Conservation (phyloP, 2,329 filamentous ascomycete species). For the Trichoderma hamatum region DNA sequence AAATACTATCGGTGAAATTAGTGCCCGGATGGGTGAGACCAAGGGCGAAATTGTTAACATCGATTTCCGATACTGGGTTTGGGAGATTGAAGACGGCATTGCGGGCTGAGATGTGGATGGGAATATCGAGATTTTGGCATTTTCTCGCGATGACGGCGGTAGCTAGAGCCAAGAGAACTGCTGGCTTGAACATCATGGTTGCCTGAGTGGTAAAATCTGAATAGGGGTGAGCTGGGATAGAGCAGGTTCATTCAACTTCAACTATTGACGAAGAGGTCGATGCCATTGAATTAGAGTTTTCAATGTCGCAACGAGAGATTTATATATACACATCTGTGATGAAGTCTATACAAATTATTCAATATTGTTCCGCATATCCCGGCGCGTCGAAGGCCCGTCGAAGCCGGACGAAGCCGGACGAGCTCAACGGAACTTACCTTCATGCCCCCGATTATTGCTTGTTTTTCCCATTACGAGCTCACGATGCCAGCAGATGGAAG, state of each 20-base stretch:
- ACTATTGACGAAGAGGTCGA: not conserved
- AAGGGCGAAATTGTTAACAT: slow-evolving; percentile 59
- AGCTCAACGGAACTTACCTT: no score
- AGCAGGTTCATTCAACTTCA: not conserved
- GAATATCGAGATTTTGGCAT: slow-evolving; percentile 57
- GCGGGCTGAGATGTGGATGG: slow-evolving; percentile 56
- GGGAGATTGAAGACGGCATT: slow-evolving; percentile 57
- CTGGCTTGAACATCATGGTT: slow-evolving; percentile 9
- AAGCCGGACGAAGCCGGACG: no score
- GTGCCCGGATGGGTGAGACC: slow-evolving; percentile 52
- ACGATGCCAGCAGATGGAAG: no score
- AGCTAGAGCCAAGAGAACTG: slow-evolving; percentile 30
- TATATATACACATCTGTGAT: not conserved
- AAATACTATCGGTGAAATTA: slow-evolving; percentile 51
- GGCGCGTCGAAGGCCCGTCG: no score
- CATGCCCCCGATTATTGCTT: no score
- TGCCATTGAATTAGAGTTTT: not conserved
- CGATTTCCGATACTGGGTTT: slow-evolving; percentile 55
- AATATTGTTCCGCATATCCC: not conserved
- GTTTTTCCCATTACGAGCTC: no score
- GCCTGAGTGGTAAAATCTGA: slow-evolving; percentile 54
- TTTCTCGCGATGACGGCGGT: slow-evolving; percentile 39
- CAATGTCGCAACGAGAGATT: not conserved
- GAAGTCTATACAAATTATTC: not conserved
- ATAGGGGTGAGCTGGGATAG: slow-evolving; percentile 11